phyloP scores from a whole-genome alignment of 2,329 filamentous ascomycete genomes.

The Geosmithia putterillii region DNA sequence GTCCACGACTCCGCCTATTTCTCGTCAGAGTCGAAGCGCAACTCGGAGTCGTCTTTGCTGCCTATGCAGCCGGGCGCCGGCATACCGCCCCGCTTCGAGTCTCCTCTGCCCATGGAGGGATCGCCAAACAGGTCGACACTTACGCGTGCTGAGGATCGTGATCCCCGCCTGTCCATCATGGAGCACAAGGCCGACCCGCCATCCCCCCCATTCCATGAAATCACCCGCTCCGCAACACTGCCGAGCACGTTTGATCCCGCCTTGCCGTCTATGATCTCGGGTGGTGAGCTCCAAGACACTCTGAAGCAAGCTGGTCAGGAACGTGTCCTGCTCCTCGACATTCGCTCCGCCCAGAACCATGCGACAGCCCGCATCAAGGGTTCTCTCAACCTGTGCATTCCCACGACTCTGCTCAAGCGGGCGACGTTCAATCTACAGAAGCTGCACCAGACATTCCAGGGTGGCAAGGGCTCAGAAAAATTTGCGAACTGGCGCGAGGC shows the following conservation, averaged over 20 bases:
- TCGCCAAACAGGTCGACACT: constrained; percentile 12
- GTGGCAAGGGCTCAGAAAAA: constrained; percentile 51
- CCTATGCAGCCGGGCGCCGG: constrained; percentile 24
- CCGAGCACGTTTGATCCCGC: constrained; percentile 34
- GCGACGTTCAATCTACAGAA: constrained; percentile 84
- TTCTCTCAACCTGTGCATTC: constrained; percentile 89
- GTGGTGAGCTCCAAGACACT: constrained; percentile 41
- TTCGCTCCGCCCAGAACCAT: constrained; percentile 78
- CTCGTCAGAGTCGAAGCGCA: constrained; percentile 41
- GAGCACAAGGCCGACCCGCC: constrained; percentile 31
- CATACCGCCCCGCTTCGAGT: constrained; percentile 27
- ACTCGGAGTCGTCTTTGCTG: constrained; percentile 33
- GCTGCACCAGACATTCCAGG: constrained; percentile 74
- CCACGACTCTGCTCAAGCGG: constrained; percentile 83
- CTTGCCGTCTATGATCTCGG: constrained; percentile 38
- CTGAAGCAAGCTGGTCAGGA: constrained; percentile 27
- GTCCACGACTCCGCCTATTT: constrained; percentile 41
- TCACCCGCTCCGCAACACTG: constrained; percentile 34
- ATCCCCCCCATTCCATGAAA: constrained; percentile 10
- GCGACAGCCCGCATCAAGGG: constrained; percentile 60
- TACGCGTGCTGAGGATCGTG: constrained; percentile 34
- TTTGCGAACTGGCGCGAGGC: constrained; percentile 69
- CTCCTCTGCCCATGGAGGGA: constrained; percentile 17
- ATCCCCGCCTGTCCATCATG: constrained; percentile 42
- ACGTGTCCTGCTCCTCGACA: constrained; percentile 61